Base-by-base conservation (phyloP, 179 eudicot genomes). In the Heliamphora pulchella region DNA sequence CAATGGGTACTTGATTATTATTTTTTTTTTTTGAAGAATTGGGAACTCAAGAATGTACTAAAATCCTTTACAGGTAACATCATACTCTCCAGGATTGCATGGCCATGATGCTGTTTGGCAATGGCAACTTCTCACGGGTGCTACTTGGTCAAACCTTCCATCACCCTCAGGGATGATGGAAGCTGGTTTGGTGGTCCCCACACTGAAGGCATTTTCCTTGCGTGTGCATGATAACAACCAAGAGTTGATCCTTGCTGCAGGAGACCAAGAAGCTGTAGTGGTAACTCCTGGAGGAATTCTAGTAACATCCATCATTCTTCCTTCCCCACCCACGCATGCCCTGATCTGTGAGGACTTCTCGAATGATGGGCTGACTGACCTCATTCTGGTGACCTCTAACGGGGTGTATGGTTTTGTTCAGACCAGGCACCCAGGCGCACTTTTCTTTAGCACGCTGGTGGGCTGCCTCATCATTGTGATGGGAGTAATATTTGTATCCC, bases 111-210 rank as follows among this genome's bases (percentile, higher is more conserved):
- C 98, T 41, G 78, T 90, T 77, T 94, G 99, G 99, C 93, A 92
- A 69, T 96, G 98, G 98, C 99, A 96, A 92, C 82, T 90, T 53
- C 78, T 88, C 79, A 96, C 99, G 0, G 94, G 97, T 18, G 97
- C 99, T 15, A 92, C 94, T 69, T 96, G 99, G 99, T 90, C 99
- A 39, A 96, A 96, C 88, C 91, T 94, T 75, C 99, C 94, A 18
- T 92, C 98, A 4, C 97, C 95, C 15, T 87, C 97, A 0, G 97
- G 99, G 65, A 86, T 89, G 92, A 88, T 87, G 90, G 99, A 94
- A 81, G 86, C 94, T 31, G 91, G 91, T 66, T 71, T 51, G 22
- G 97, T 94, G 83, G 91, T 92, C 78, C 97, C 99, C 77, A 94
- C 98, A 1, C 81, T 96, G 73, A 96, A 89, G 86, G 78, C 92